A percentile compares a stretch with the other conserved stretches of the same genome.
Evolutionary conservation across 805 yeast genomes (phyloP).

Genomic region (Candida khao-thaluensis): DNA sequence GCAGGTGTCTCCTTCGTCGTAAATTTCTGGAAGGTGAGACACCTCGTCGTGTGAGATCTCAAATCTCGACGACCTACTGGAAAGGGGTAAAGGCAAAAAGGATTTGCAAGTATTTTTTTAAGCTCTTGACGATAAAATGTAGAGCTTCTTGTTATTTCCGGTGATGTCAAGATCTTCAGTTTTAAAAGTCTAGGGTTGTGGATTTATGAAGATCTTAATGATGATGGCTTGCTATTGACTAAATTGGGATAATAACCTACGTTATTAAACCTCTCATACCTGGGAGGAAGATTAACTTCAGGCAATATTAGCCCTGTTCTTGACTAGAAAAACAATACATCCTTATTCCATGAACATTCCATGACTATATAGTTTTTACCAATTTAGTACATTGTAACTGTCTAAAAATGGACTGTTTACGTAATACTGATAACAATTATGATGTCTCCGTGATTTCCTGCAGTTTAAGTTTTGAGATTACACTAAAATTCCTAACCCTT

Average conservation of each 20-base stretch:
- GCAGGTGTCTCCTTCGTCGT: conserved; percentile 4
- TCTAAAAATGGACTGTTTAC: not conserved
- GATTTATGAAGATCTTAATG: too few species aligned
- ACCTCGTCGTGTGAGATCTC: not conserved
- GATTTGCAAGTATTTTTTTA: not conserved
- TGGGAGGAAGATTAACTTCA: too few species aligned
- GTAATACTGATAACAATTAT: not conserved
- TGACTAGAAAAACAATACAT: too few species aligned
- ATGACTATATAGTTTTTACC: not conserved
- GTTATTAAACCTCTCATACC: too few species aligned
- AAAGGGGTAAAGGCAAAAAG: not conserved
- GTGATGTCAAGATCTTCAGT: not conserved
- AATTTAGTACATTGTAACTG: not conserved
- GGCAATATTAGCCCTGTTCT: too few species aligned
- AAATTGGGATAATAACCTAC: too few species aligned
- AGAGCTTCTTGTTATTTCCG: too few species aligned
- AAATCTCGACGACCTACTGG: not conserved
- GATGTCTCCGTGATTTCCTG: not conserved
- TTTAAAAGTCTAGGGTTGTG: too few species aligned
- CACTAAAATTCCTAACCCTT: conserved; percentile 7
- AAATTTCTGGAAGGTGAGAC: not conserved
- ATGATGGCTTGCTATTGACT: too few species aligned
- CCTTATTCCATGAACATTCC: too few species aligned
- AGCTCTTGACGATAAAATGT: not conserved
- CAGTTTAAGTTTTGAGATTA: conserved; percentile 2